These are phyloP conservation scores for Allomyces arbusculus DNA, from an alignment of 192 early-diverging fungal species.

Conservation along the genomic window DNA sequence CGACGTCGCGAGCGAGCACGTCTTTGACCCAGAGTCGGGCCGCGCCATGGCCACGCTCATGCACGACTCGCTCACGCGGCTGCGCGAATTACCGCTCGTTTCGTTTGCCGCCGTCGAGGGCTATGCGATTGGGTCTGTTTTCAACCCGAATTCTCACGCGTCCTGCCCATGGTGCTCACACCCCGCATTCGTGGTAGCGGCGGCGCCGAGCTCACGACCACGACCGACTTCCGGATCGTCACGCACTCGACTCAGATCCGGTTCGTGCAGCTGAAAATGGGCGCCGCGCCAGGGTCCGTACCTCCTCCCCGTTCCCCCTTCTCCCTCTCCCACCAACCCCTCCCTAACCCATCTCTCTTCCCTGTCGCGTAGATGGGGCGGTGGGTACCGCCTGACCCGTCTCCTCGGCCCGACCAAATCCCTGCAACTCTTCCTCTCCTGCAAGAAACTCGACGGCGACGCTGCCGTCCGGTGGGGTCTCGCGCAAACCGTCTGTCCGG, in stretches of 20 bases:
- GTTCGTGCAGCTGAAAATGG: constrained; percentile 42
- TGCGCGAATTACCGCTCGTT: constrained; percentile 30
- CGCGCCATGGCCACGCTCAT: constrained; percentile 28
- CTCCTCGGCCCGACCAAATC: not conserved
- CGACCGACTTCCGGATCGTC: constrained; percentile 34
- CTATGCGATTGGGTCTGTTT: constrained; percentile 25
- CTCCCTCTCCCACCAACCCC: too few relatives aligned
- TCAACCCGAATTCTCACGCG: too few relatives aligned
- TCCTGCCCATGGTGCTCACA: too few relatives aligned
- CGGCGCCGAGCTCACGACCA: constrained; percentile 38
- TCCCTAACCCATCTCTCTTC: too few relatives aligned
- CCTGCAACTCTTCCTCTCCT: not conserved
- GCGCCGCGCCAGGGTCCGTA: constrained; percentile 26
- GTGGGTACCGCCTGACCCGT: not conserved
- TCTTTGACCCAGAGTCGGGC: constrained; percentile 17
- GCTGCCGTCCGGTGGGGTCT: not conserved
- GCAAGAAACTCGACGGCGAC: not conserved
- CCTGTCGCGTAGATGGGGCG: not conserved
- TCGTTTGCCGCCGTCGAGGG: constrained; percentile 37
- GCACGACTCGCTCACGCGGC: constrained; percentile 32
- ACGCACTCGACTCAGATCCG: constrained; percentile 15
- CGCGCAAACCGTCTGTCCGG: not conserved
- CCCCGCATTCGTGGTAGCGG: constrained; percentile 8
- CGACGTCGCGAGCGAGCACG: constrained; percentile 19
- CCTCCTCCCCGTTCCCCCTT: too few relatives aligned